These are phyloP conservation scores for Lojkania enalia DNA, from an alignment of 2,329 filamentous ascomycete species.

Conservation along the genomic window DNA sequence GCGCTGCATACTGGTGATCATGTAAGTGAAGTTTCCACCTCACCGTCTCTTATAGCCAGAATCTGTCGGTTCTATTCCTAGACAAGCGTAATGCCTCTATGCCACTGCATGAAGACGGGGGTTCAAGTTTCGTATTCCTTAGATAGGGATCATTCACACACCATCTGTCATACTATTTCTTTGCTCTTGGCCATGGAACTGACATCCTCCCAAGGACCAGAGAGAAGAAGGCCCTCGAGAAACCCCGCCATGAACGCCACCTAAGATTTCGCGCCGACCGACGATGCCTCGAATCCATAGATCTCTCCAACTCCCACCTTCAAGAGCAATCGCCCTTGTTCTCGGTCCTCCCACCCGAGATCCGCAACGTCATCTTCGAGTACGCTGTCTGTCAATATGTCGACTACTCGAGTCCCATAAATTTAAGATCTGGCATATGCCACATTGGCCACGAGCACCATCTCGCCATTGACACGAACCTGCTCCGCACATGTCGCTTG, in stretches of 20 bases:
- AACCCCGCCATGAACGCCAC: background rate
- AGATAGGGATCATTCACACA: too few relatives aligned
- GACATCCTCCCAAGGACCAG: background rate
- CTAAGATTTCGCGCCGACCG: background rate
- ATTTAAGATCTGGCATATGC: slow-evolving; percentile 13
- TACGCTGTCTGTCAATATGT: slow-evolving; percentile 13
- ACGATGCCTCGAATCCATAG: slow-evolving; percentile 1
- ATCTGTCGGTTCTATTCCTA: too few relatives aligned
- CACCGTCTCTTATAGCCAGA: too few relatives aligned
- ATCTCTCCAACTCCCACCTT: slow-evolving; percentile 4
- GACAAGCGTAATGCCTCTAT: too few relatives aligned
- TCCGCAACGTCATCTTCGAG: slow-evolving; percentile 15
- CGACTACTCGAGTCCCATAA: slow-evolving; percentile 2
- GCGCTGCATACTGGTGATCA: too few relatives aligned
- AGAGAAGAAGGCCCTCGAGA: background rate
- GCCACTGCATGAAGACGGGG: too few relatives aligned
- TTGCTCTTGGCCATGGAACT: too few relatives aligned
- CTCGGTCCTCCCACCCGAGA: slow-evolving; percentile 12
- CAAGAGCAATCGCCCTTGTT: slow-evolving; percentile 16
- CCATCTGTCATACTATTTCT: too few relatives aligned
- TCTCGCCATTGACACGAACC: slow-evolving; percentile 27
- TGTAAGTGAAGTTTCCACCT: too few relatives aligned
- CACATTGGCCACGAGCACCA: slow-evolving; percentile 35
- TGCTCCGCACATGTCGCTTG: slow-evolving; percentile 45
- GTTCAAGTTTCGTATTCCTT: too few relatives aligned